Base-by-base conservation (phyloP, 306 rosid species). In the Lithocarpus polystachyus region DNA sequence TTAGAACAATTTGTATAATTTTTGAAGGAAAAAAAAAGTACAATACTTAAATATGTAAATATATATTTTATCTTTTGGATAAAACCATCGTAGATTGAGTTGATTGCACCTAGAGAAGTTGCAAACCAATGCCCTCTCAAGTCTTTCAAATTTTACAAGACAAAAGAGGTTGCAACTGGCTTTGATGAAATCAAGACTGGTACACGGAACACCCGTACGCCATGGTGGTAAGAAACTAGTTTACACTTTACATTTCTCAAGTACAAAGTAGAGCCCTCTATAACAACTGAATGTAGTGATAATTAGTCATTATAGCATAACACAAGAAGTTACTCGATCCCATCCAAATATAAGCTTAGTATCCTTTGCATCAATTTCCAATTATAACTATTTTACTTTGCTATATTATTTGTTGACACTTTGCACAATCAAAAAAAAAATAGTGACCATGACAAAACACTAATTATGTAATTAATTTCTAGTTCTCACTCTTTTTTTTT, bases 151-250 rank as follows among this genome's bases (percentile, higher is more conserved):
- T 89, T 89, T 73, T 84, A 56, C 75, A 73, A 84, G 64, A 86
- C 91, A 33, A 86, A 89, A 80, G 89, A 89, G 75, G 5, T 84
- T 24, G 73, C 77, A 3, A 89, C 88, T 7, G 88, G 84, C 29
- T 86, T 80, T 61, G 75, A 68, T 54, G 87, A 84, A 0, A 86
- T 89, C 68, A 82, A 84, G 68, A 75, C 64, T 3, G 91, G 93
- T 3, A 0, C 81, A 0, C 2, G 11, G 28, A 89, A 89, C 72
- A 84, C 80, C 1, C 86, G 90, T 4, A 87, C 91, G 19, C 91
- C 89, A 23, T 89, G 93, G 93, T 89, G 93, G 93, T 89, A 84
- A 78, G 77, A 20, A 67, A 56, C 56, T 5, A 45, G 1, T 59
- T 6, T 20, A 8, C 45, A 37, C 10, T 37, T 7, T n/a, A n/a